Base-by-base conservation (phyloP, 371 early-diverging fungal genomes). In the Phascolomyces articulosus region DNA sequence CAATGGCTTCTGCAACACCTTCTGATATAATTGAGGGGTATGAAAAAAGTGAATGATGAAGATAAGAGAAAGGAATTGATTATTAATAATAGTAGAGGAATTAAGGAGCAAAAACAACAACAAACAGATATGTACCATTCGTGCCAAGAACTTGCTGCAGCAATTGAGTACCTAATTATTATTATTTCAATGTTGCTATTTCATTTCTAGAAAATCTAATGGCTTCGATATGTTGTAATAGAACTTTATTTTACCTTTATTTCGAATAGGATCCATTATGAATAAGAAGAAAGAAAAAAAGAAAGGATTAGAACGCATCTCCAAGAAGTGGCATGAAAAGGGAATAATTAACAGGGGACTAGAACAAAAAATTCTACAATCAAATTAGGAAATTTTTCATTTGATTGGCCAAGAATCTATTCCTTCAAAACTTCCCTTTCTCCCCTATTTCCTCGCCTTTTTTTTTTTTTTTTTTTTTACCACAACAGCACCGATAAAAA, bases 1-100 rank as follows among this genome's bases (percentile, higher is more conserved):
- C 70, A 18, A 66, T 70, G 13, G 47, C 15, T 23, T 48, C 62
- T 38, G 69, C 69, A n/a, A 69, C 57, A 44, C 44, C 44, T 44
- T 44, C 44, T 44, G 16, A 4, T 13, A 18, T 18, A 4, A 44
- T 15, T 4, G n/a, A n/a, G n/a, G n/a, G n/a, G n/a, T n/a, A 44
- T 44, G 6, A 44, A 18, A 16, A 44, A 44, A 1, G 44, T 8
- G 0, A 16, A 44, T 44, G 4, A 16, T 13, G 4, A 15, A 8
- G 44, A 44, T 9, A 34, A 34, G 2, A n/a, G 44, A 6, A 44
- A 4, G 16, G 4, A 44, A 44, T 18, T 16, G 40, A 51, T 18
- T 3, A n/a, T 8, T n/a, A 29, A 55, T n/a, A n/a, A n/a, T n/a
- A 15, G 29, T 8, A n/a, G 15, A n/a, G 44, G 44, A n/a, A 44